phyloP scores from a whole-genome alignment of 257 asterid genomes.

The Linderniella brevidens region DNA sequence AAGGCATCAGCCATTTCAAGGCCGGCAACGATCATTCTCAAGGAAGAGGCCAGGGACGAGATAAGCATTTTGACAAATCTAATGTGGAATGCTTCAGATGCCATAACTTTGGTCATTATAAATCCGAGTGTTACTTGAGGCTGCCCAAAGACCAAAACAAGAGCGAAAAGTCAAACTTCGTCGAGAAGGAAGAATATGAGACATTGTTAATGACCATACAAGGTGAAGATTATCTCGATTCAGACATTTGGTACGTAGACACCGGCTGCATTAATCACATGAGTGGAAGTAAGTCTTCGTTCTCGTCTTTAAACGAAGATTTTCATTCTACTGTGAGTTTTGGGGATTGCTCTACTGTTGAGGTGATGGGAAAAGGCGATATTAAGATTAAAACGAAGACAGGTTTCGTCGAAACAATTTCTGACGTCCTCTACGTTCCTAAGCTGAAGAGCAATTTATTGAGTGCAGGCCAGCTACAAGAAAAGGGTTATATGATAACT shows the following conservation, averaged over 20 bases:
- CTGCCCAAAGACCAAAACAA: background rate
- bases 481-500: slow-evolving; percentile 5
- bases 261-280: slow-evolving; percentile 9
- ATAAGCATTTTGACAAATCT: slow-evolving; percentile 1
- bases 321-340: background rate
- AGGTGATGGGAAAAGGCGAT: slow-evolving; percentile 5
- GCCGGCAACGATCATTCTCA: background rate
- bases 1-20: background rate
- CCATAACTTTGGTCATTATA: slow-evolving; percentile 8
- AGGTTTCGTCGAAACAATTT: slow-evolving; percentile 4
- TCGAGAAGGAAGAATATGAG: background rate
- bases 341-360: background rate
- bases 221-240: background rate
- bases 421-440: slow-evolving; percentile 2
- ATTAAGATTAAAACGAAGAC: slow-evolving; percentile 1
- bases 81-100: slow-evolving; percentile 7
- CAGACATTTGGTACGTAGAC: slow-evolving; percentile 6
- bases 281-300: slow-evolving; percentile 2
- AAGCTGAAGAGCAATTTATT: slow-evolving; percentile 5
- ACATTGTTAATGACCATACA: background rate
- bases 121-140: slow-evolving; percentile 6
- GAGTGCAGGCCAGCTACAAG: slow-evolving; percentile 1
- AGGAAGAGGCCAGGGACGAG: background rate
- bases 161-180: slow-evolving; percentile 1
- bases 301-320: background rate